phyloP scores from a whole-genome alignment of 2,329 filamentous ascomycete species.

The Periconia sp. region DNA sequence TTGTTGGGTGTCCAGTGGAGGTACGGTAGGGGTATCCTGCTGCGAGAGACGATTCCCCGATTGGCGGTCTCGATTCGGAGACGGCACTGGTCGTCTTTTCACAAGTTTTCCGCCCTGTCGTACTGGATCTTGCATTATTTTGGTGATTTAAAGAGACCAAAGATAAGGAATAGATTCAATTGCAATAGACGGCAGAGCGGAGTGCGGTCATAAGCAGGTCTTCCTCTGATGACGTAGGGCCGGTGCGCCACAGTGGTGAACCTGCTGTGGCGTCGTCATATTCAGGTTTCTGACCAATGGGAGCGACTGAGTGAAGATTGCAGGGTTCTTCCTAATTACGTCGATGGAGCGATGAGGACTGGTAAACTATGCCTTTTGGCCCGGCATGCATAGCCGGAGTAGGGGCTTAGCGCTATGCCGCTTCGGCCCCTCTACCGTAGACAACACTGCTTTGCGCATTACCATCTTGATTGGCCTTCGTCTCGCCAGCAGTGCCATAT shows the following conservation, averaged over 20 bases:
- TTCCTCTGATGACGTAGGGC: constrained; percentile 6
- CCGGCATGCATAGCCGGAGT: too few species aligned
- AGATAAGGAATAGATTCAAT: constrained; percentile 5
- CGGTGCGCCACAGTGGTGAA: neutral
- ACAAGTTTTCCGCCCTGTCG: constrained; percentile 37
- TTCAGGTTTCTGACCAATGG: constrained; percentile 4
- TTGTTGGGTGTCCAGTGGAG: constrained; percentile 16
- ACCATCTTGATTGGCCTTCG: too few species aligned
- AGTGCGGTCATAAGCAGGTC: constrained; percentile 6
- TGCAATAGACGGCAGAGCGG: constrained; percentile 4
- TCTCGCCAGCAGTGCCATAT: too few species aligned
- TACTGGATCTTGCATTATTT: constrained; percentile 14
- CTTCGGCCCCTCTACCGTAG: too few species aligned
- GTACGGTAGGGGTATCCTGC: constrained; percentile 12
- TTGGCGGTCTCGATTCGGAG: constrained; percentile 26
- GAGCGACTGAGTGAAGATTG: too few species aligned
- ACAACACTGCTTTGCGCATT: too few species aligned
- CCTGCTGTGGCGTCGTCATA: constrained; percentile 6
- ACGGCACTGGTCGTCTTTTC: constrained; percentile 32
- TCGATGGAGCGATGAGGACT: too few species aligned
- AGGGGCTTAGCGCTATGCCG: too few species aligned
- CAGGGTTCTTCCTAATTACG: too few species aligned
- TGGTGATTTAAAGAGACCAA: constrained; percentile 1
- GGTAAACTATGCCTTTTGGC: too few species aligned
- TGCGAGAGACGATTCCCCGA: neutral